phyloP scores from a whole-genome alignment of 495 filamentous ascomycete genomes.

The Neurospora tetrasperma region DNA sequence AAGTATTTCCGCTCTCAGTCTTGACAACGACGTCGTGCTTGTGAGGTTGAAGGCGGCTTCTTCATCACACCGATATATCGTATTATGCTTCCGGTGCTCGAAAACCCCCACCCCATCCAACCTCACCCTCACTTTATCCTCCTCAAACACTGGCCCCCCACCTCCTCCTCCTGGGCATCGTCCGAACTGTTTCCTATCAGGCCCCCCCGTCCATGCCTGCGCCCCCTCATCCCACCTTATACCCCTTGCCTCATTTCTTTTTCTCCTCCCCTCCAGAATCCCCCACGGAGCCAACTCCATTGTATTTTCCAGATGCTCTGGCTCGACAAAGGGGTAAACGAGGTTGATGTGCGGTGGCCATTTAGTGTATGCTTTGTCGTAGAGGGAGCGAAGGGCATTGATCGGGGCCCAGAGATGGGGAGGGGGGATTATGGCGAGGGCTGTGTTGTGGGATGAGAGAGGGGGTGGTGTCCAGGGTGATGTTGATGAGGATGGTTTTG shows the following conservation, averaged over 20 bases:
- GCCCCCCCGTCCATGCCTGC: no score
- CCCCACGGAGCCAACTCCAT: background rate
- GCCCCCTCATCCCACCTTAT: background rate
- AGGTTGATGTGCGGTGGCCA: conserved; percentile 55
- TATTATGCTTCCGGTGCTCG: conserved; percentile 29
- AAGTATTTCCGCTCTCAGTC: conserved; percentile 15
- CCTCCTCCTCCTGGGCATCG: no score
- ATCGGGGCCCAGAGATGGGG: conserved; percentile 27
- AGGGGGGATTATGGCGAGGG: conserved; percentile 42
- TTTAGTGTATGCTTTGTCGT: conserved; percentile 45
- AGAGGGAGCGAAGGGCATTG: conserved; percentile 39
- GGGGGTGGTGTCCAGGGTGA: conserved; percentile 6
- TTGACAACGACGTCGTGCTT: no score
- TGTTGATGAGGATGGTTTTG: background rate
- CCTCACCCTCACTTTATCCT: conserved; percentile 12
- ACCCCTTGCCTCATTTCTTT: background rate
- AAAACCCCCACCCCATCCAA: conserved; percentile 33
- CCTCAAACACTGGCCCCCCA: background rate
- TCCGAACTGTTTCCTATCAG: no score
- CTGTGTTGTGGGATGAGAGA: conserved; percentile 42
- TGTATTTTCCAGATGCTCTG: conserved; percentile 9
- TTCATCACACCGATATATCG: conserved; percentile 27
- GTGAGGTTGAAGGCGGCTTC: no score
- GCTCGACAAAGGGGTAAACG: conserved; percentile 46
- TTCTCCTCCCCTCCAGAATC: background rate